Base-by-base conservation (phyloP, 495 filamentous ascomycete species). In the Stereocaulon alpinum region DNA sequence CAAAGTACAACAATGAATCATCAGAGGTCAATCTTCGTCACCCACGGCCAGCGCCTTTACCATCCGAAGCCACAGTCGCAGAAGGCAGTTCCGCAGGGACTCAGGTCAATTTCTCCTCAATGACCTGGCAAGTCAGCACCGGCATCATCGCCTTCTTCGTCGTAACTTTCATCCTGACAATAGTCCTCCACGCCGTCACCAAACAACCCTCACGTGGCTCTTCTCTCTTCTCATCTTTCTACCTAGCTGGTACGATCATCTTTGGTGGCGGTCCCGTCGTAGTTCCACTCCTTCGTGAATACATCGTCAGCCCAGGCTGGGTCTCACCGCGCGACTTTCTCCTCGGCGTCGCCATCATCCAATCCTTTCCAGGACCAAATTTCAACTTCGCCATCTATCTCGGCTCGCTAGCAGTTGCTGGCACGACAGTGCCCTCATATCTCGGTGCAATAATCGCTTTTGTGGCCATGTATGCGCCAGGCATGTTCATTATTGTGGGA, bases 371-470 rank as follows among this genome's bases (percentile, higher is more conserved):
- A 0, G 88, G 89, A 0, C 89, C 89, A 0, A 92, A 94, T 69
- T 91, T 92, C 80, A 94, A 92, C 68, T 91, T 92, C 64, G 87
- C 85, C 4, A 86, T 92, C 15, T 92, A 84, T 64, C 76, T 92
- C 14, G 87, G 89, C 27, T 71, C 78, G 6, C 72, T 92, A 0
- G 79, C 86, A 0, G 60, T 77, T 0, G 67, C 63, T 0, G 72
- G 71, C 6, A 69, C 75, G 2, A 40, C 29, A 11, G 67, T 65
- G 30, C 73, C 72, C 2, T 68, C 80, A 4, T 66, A 77, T 44
- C 52, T 80, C 22, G 84, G 84, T 11, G 86, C 88, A 0, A 20
- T 87, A 0, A 61, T 91, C n/a, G 84, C 76, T 6, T 85, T 73
- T 60, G 12, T 89, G 0, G 87, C 80, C 2, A 94, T 92, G 56